phyloP scores from a whole-genome alignment of 2,329 filamentous ascomycete genomes.

The Daldinia sp. region DNA sequence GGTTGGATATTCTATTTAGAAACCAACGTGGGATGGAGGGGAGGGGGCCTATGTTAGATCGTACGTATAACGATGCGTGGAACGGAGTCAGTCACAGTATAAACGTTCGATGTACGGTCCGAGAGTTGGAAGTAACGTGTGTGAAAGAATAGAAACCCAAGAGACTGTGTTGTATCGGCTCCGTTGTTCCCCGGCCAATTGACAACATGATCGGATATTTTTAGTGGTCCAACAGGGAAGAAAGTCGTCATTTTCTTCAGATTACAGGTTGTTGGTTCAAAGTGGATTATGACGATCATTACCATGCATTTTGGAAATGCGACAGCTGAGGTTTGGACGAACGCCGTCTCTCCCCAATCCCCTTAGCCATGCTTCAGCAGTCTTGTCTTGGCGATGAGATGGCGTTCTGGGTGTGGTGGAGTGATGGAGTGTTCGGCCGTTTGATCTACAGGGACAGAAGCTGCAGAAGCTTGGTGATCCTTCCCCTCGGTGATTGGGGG shows the following conservation, averaged over 20 bases:
- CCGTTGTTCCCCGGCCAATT: constrained; percentile 14
- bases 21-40: not conserved
- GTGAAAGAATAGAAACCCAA: constrained; percentile 11
- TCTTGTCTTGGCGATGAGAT: constrained; percentile 32
- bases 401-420: not conserved
- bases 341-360: constrained; percentile 6
- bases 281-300: constrained; percentile 27
- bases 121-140: not conserved
- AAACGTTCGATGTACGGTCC: constrained; percentile 8
- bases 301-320: constrained; percentile 21
- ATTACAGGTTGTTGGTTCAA: constrained; percentile 18
- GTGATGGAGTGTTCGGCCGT: constrained; percentile 14
- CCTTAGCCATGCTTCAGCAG: constrained; percentile 1
- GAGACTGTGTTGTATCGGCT: constrained; percentile 21
- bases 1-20: constrained; percentile 3
- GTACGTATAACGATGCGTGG: constrained; percentile 9
- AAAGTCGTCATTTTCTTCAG: constrained; percentile 19
- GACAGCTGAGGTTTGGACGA: constrained; percentile 29
- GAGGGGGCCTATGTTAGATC: constrained; percentile 7
- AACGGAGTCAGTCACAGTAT: constrained; percentile 22
- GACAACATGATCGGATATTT: constrained; percentile 2
- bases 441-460: constrained; percentile 32
- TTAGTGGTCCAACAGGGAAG: constrained; percentile 13
- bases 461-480: constrained; percentile 28
- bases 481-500: not conserved